A percentile compares a stretch with the other conserved stretches of the same genome.
Evolutionary conservation across 768 basidiomycete genomes (phyloP).

Genomic region (Aureoboletus auriporus): DNA sequence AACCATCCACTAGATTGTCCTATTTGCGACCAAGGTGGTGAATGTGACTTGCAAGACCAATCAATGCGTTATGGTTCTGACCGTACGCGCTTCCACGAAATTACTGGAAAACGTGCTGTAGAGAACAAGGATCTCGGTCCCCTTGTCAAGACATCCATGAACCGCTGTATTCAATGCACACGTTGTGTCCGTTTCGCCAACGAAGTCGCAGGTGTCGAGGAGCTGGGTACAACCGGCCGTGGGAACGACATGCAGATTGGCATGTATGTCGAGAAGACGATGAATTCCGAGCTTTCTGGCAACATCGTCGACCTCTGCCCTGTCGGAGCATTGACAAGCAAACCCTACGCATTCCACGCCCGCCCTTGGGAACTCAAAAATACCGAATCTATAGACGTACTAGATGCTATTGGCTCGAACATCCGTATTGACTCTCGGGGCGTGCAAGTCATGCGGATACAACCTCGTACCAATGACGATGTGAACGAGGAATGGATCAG

Average conservation of each 20-base stretch:
- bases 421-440: slow-evolving; percentile 95
- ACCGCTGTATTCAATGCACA: slow-evolving; percentile 98
- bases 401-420: slow-evolving; percentile 95
- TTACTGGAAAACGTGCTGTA: slow-evolving; percentile 94
- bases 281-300: slow-evolving; percentile 96
- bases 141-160: slow-evolving; percentile 98
- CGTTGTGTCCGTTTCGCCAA: slow-evolving; percentile 99
- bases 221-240: slow-evolving; percentile 93
- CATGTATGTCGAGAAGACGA: slow-evolving; percentile 95
- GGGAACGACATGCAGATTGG: slow-evolving; percentile 99
- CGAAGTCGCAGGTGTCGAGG: slow-evolving; percentile 98
- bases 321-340: slow-evolving; percentile 96
- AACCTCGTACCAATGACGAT: slow-evolving; percentile 94
- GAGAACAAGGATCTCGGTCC: slow-evolving; percentile 99
- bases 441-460: slow-evolving; percentile 95
- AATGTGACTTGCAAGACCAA: slow-evolving; percentile 98
- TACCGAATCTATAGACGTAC: slow-evolving; percentile 93
- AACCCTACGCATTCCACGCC: slow-evolving; percentile 97
- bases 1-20: slow-evolving; percentile 99
- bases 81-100: slow-evolving; percentile 97
- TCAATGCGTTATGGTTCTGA: slow-evolving; percentile 99
- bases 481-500: slow-evolving; percentile 99
- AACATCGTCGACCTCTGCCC: slow-evolving; percentile 98
- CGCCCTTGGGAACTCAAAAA: slow-evolving; percentile 98
- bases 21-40: slow-evolving; percentile 97